Evolutionary conservation across 176 grass and related monocot genomes (phyloP), one percentile per base, ranked within the genome.

Genomic region (Hsuehochloa calcarea): DNA sequence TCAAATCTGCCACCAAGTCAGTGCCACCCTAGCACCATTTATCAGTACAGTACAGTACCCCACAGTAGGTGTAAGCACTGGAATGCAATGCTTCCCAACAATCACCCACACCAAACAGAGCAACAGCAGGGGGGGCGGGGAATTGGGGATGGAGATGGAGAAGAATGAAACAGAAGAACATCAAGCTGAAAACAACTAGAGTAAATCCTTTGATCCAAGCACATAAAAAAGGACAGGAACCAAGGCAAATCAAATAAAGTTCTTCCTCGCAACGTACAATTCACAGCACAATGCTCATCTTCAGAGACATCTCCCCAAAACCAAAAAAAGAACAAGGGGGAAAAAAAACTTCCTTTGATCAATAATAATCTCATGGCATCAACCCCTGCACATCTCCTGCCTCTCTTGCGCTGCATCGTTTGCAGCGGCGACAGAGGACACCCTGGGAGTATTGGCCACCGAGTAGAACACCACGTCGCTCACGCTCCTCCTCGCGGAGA

Each of bases 1-100:
- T 83, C 89, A 87, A 90, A 87, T 90, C 89, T 90, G 84, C 84
- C 80, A 90, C 84, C 89, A 80, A 90, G 89, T 87, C 89, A 90
- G 85, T 90, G 89, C 89, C 89, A 87, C 85, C 89, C 68, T 87
- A 31, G 84, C 79, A 72, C 74, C 39, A 83, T 90, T 90, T 82
- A 90, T 83, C 80, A 7, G 9, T 43, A 68, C 73, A 79, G 79
- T 78, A 14, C 73, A 5, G 3, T 17, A 50, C 81, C 69, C 56
- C 69, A 39, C 80, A 16, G 50, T 47, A n/a, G 50, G 10, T 9
- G 51, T 38, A 27, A 56, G 79, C 65, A 52, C 68, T 66, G 77
- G 3, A 14, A 5, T 65, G 61, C 44, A 49, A 16, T 67, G 79
- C n/a, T 14, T 43, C 79, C 50, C 1, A 23, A 16, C 49, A 3